Evolutionary conservation across 1,284 basidiomycete genomes (phyloP).

Genomic region (Ceratobasidium sp.): DNA sequence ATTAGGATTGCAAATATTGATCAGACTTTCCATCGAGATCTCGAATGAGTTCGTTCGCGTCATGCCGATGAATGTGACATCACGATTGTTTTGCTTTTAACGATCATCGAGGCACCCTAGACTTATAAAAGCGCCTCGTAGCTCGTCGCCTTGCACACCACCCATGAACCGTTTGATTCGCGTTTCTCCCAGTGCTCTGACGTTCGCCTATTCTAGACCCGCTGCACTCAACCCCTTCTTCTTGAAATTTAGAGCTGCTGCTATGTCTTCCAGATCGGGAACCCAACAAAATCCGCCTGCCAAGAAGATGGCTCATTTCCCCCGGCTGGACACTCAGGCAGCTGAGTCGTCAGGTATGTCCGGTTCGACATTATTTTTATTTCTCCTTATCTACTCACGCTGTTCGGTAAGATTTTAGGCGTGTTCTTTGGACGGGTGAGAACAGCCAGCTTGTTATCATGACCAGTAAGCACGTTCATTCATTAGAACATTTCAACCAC

Average conservation of each 20-base stretch:
- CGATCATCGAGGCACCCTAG: neutral
- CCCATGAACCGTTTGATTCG: conserved; percentile 13
- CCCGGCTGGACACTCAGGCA: conserved; percentile 18
- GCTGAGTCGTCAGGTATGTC: conserved; percentile 26
- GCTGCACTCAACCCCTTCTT: neutral
- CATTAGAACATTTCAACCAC: neutral
- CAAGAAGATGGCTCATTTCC: conserved; percentile 36
- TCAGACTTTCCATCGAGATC: conserved; percentile 13
- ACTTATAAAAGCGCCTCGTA: neutral
- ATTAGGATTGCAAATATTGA: conserved; percentile 5
- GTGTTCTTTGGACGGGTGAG: conserved; percentile 42
- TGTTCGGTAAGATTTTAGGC: conserved; percentile 27
- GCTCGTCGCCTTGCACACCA: neutral
- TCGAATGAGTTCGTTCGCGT: neutral
- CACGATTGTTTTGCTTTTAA: neutral
- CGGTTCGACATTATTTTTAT: neutral
- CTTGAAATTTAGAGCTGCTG: neutral
- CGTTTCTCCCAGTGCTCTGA: neutral
- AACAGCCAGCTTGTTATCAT: conserved; percentile 42
- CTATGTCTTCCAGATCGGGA: conserved; percentile 32
- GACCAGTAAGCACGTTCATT: conserved; percentile 24
- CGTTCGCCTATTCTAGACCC: neutral
- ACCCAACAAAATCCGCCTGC: conserved; percentile 23
- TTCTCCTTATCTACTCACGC: neutral
- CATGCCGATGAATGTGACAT: conserved; percentile 29